Base-by-base conservation (phyloP, 169 alveolate genomes). In the Babesia sp. region DNA sequence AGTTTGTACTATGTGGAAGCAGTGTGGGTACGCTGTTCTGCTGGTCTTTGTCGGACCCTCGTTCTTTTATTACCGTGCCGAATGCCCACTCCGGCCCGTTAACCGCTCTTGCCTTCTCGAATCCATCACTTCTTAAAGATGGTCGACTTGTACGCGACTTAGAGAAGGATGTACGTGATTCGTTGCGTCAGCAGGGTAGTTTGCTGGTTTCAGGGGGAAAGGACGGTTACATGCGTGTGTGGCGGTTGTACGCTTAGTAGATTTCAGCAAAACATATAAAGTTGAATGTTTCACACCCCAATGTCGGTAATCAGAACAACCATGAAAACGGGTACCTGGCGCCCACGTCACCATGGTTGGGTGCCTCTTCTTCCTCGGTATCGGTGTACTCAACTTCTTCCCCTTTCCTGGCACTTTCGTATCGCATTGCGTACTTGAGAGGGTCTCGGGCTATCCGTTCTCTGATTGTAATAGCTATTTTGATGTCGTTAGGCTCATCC, bases 321-420 rank as follows among this genome's bases (percentile, higher is more conserved):
- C 87, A 79, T 18, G 87, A 79, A 51, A 79, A 79, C n/a, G 87
- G 87, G 59, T 79, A 79, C 37, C 87, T 58, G 9, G 69, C 61
- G 1, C 83, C 83, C 5, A 31, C 39, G 4, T 45, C 2, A 42
- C 48, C 36, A 20, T 29, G 4, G 33, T 1, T 22, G 2, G 44
- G 53, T 26, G 45, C 68, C 11, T 42, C 44, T 26, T 41, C 82
- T 18, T 33, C 75, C 36, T 77, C 77, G 20, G 12, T 44, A 36
- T 33, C 72, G 68, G 66, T 45, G 2, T 59, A 37, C 34, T 70
- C 83, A 29, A 22, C 73, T 16, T 29, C 36, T 11, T 44, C 77
- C 20, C 31, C 71, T 20, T 44, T 36, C 45, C 46, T 36, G 22
- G 31, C 39, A 18, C 56, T 11, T 51, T 71, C 81, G 45, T 42